These are phyloP conservation scores for Lasiodiplodia sp. DNA, from an alignment of 2,329 filamentous ascomycete species.

Conservation along the genomic window DNA sequence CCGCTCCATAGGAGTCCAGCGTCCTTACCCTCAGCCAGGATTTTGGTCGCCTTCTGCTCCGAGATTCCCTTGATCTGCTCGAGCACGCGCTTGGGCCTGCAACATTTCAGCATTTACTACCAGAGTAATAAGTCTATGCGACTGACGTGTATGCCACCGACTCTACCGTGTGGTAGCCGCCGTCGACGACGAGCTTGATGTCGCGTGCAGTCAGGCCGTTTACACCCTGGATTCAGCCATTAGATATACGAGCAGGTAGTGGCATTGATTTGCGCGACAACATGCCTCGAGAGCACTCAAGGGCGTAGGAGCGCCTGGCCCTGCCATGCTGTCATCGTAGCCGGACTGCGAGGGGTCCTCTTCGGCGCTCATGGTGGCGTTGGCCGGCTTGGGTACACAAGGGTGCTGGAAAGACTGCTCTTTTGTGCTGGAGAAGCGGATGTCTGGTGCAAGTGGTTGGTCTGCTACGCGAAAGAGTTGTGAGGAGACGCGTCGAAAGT, in stretches of 20 bases:
- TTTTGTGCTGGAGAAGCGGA: not conserved
- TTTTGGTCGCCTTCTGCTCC: constrained; percentile 92
- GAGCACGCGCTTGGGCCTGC: constrained; percentile 72
- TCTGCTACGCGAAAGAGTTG: constrained; percentile 5
- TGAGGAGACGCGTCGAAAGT: constrained; percentile 10
- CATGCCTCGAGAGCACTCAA: constrained; percentile 83
- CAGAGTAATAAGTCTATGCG: not conserved
- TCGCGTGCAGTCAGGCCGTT: constrained; percentile 92
- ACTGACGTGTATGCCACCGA: constrained; percentile 89
- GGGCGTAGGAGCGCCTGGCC: constrained; percentile 92
- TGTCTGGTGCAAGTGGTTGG: not conserved
- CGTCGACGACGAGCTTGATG: constrained; percentile 90
- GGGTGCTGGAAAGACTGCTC: not conserved
- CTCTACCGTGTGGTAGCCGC: constrained; percentile 94
- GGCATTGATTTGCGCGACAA: not conserved
- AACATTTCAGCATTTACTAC: constrained; percentile 36
- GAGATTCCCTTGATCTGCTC: constrained; percentile 99
- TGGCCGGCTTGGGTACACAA: not conserved
- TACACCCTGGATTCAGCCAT: constrained; percentile 68
- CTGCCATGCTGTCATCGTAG: constrained; percentile 77
- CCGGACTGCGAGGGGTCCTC: constrained; percentile 66
- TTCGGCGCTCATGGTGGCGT: constrained; percentile 57
- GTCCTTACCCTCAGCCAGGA: constrained; percentile 83
- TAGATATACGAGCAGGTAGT: constrained; percentile 15
- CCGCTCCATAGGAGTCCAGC: not conserved